phyloP scores from a whole-genome alignment of 2,329 filamentous ascomycete species.

The Harringtonia lauricola region DNA sequence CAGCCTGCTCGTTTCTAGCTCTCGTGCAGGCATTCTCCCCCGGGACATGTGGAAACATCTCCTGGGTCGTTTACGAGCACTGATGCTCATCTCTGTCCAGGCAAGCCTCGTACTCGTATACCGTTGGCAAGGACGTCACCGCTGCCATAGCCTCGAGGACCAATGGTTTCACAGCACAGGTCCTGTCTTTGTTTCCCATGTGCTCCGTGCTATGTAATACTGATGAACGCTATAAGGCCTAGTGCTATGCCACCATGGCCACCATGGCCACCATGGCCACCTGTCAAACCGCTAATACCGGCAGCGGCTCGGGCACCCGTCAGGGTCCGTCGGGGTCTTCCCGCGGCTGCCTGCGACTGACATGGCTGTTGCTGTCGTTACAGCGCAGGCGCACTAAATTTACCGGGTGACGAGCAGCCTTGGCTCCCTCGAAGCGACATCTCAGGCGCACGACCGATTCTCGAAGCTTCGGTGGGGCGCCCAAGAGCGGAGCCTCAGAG shows the following conservation, averaged over 20 bases:
- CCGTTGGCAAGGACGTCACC: too few species aligned
- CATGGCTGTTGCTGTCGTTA: not conserved
- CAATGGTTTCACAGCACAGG: too few species aligned
- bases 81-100: too few species aligned
- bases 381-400: constrained; percentile 1
- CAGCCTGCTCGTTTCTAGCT: too few species aligned
- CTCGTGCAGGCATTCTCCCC: too few species aligned
- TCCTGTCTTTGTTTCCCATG: too few species aligned
- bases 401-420: constrained; percentile 4
- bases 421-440: not conserved
- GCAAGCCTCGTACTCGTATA: too few species aligned
- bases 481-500: not conserved
- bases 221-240: not conserved
- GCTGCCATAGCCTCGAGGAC: too few species aligned
- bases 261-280: not conserved
- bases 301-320: constrained; percentile 7
- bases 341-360: constrained; percentile 2
- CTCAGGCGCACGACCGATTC: constrained; percentile 18
- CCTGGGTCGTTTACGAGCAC: too few species aligned
- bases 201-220: too few species aligned
- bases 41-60: too few species aligned
- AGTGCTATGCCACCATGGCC: not conserved
- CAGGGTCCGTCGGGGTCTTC: constrained; percentile 5
- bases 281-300: constrained; percentile 3
- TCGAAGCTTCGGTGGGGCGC: constrained; percentile 32